Base-by-base conservation (phyloP, 106 monocot genomes). In the Acanthochlamys bracteata region DNA sequence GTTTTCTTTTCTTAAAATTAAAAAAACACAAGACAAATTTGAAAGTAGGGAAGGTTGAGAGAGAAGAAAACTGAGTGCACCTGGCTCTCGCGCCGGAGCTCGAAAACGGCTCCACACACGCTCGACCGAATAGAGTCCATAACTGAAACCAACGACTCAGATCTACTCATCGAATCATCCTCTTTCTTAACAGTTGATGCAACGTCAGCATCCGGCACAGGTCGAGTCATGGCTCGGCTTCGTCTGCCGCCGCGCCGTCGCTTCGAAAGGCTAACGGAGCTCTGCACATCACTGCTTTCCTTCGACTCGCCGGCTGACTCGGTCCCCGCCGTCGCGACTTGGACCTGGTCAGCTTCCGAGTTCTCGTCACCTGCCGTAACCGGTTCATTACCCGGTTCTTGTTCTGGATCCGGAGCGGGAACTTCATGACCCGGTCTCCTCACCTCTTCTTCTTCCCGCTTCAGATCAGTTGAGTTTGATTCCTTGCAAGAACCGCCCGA, bases 231-330 rank as follows among this genome's bases (percentile, higher is more conserved):
- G 16, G 10, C 16, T 17, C 13, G 42, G 16, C 20, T 40, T 43
- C 55, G 71, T 54, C 61, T n/a, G 24, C 52, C 39, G 4, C 66
- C 53, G 1, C 67, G 39, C 10, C 65, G 55, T 27, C 74, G 25
- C 14, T 46, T 40, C n/a, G 83, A 80, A 9, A 87, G 80, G 63
- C 82, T 90, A 1, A 72, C 88, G 8, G 91, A 98, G 81, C 96
- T 98, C 74, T 96, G 96, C 25, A 82, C 94, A 65, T 89, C 92
- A 77, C 87, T 87, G 71, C 63, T 84, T 64, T 78, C 82, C 65
- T 67, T 82, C 59, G 41, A 49, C 43, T 55, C 71, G 10, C 49
- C 66, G 21, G 11, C 71, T 68, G 70, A 74, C 12, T 24, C 53
- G 25, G 47, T 52, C 42, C 54, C 61, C 61, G 61, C 10, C 61